A percentile compares a stretch with the other conserved stretches of the same genome.
Conservation (phyloP, 2,329 filamentous ascomycete species). For the Talaromyces sp. region DNA sequence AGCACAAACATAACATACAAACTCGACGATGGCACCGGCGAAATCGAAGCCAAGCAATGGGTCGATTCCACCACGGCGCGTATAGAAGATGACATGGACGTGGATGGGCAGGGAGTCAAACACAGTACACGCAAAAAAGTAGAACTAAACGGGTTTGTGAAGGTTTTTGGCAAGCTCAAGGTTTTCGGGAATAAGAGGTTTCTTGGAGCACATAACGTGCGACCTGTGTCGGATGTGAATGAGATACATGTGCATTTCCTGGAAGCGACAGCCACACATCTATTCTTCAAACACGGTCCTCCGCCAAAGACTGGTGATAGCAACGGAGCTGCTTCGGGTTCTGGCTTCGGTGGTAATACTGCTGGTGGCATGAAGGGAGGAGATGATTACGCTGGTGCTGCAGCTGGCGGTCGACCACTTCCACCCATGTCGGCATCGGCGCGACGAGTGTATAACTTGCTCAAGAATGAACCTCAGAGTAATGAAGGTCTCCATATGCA, state of each 20-base stretch:
- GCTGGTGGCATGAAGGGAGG: slow-evolving; percentile 48
- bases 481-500: slow-evolving; percentile 84
- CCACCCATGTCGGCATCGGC: slow-evolving; percentile 57
- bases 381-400: slow-evolving; percentile 38
- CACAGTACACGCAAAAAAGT: slow-evolving; percentile 51
- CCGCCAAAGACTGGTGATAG: slow-evolving; percentile 32
- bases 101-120: slow-evolving; percentile 46
- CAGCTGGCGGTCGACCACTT: slow-evolving; percentile 36
- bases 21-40: slow-evolving; percentile 90
- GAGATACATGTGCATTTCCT: slow-evolving; percentile 91
- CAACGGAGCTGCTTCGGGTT: slow-evolving; percentile 31
- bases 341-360: slow-evolving; percentile 31
- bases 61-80: slow-evolving; percentile 43
- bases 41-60: slow-evolving; percentile 68
- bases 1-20: slow-evolving; percentile 89
- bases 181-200: slow-evolving; percentile 80
- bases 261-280: slow-evolving; percentile 83
- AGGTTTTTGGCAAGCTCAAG: slow-evolving; percentile 82
- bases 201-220: slow-evolving; percentile 76
- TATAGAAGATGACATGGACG: slow-evolving; percentile 45
- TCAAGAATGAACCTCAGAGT: slow-evolving; percentile 66
- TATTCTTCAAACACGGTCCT: slow-evolving; percentile 74
- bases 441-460: slow-evolving; percentile 67
- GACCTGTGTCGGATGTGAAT: slow-evolving; percentile 79
- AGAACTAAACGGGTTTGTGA: slow-evolving; percentile 74